Percentiles rank a stretch among this genome's conserved stretches.
Conservation (phyloP, 192 early-diverging fungal species). For the Mortierella alpina region DNA sequence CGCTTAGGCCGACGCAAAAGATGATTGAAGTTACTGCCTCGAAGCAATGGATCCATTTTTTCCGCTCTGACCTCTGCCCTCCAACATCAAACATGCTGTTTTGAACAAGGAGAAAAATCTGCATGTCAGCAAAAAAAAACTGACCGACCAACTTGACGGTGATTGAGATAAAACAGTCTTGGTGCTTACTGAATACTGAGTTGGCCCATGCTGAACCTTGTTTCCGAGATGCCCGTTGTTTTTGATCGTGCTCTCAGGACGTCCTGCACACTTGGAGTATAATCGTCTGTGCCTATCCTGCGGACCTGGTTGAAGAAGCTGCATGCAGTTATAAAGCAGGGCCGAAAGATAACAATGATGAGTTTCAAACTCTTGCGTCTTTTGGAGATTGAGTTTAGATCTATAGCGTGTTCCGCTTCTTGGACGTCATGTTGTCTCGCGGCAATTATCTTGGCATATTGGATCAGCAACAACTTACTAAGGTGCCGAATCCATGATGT, state of each 20-base stretch:
- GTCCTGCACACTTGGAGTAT: slow-evolving; percentile 91
- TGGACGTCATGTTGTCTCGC: no score
- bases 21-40: slow-evolving; percentile 91
- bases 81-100: slow-evolving; percentile 89
- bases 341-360: no score
- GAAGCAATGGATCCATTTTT: slow-evolving; percentile 92
- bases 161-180: neutral
- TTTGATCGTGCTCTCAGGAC: slow-evolving; percentile 95
- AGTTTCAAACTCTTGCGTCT: no score
- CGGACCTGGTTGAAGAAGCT: slow-evolving; percentile 92
- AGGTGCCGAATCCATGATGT: slow-evolving; percentile 91
- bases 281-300: slow-evolving; percentile 86
- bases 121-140: neutral
- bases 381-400: no score
- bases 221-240: slow-evolving; percentile 97
- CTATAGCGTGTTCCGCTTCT: no score
- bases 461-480: slow-evolving; percentile 68
- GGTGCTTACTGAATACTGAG: slow-evolving; percentile 82
- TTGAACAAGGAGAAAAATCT: neutral
- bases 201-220: slow-evolving; percentile 91
- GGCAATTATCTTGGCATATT: no score
- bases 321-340: no score
- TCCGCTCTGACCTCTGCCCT: slow-evolving; percentile 86
- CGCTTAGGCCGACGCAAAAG: slow-evolving; percentile 91
- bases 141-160: neutral